phyloP scores from a whole-genome alignment of 257 asterid species.

The Solanum etuberosum region DNA sequence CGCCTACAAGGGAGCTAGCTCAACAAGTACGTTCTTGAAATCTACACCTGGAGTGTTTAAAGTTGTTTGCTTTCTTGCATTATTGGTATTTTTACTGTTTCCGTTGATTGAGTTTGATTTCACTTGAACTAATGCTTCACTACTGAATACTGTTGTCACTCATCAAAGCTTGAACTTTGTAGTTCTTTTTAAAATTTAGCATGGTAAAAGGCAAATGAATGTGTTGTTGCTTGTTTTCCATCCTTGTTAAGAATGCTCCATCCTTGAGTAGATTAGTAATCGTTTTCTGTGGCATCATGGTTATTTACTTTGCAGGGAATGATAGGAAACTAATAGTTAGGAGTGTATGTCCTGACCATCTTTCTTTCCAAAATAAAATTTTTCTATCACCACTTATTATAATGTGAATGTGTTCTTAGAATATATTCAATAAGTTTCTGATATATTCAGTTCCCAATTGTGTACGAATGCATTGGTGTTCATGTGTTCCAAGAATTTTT shows the following conservation, averaged over 20 bases:
- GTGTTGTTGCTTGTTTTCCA: background rate
- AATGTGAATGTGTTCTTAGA: background rate
- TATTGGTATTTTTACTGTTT: background rate
- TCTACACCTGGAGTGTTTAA: background rate
- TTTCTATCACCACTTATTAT: background rate
- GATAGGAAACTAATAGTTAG: background rate
- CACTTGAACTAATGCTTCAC: background rate
- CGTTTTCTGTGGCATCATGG: background rate
- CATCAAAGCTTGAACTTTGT: background rate
- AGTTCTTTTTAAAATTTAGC: background rate
- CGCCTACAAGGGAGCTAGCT: conserved; percentile 97
- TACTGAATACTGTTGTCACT: background rate
- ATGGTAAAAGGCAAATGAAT: background rate
- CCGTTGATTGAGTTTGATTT: background rate
- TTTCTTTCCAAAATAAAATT: background rate
- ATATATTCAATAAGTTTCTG: background rate
- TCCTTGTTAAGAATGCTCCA: background rate
- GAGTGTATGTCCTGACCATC: background rate
- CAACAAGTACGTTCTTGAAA: conserved; percentile 58
- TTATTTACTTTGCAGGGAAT: background rate
- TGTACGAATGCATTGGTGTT: background rate
- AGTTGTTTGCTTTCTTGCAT: background rate
- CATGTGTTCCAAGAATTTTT: background rate
- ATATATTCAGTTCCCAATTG: background rate
- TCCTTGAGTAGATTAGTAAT: background rate